A percentile compares a stretch with the other conserved stretches of the same genome.
Conservation (phyloP, 23 red algal genomes). For the Gracilaria domingensis region DNA sequence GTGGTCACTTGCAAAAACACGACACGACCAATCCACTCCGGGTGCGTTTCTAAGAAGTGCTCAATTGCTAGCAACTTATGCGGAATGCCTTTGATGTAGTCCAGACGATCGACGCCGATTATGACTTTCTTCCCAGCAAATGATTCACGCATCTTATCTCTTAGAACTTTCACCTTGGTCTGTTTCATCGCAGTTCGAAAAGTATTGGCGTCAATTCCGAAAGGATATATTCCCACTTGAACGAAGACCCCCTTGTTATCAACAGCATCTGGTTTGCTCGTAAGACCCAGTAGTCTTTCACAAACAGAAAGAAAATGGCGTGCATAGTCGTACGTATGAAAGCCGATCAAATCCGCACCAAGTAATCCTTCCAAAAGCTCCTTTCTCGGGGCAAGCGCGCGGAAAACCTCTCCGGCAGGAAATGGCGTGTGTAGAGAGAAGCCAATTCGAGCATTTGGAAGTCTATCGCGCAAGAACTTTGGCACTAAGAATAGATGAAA, state of each 20-base stretch:
- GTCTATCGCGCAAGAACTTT: slow-evolving; percentile 81
- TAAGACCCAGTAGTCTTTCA: slow-evolving; percentile 80
- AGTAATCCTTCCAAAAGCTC: slow-evolving; percentile 93
- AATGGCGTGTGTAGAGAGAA: slow-evolving; percentile 97
- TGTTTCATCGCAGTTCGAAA: slow-evolving; percentile 84
- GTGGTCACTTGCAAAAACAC: slow-evolving; percentile 91
- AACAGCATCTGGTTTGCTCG: slow-evolving; percentile 80
- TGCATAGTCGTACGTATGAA: slow-evolving; percentile 97
- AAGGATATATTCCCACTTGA: slow-evolving; percentile 92
- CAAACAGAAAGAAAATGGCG: slow-evolving; percentile 92
- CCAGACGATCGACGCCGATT: slow-evolving; percentile 92
- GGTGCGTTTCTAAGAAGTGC: slow-evolving; percentile 86
- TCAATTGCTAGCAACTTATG: slow-evolving; percentile 93
- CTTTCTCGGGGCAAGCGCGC: slow-evolving; percentile 82
- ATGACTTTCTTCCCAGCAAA: slow-evolving; percentile 85
- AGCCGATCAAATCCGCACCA: slow-evolving; percentile 90
- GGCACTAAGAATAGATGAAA: slow-evolving; percentile 94
- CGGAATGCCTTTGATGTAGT: slow-evolving; percentile 92
- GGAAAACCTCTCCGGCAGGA: slow-evolving; percentile 92
- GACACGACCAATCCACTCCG: slow-evolving; percentile 76
- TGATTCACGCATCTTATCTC: slow-evolving; percentile 65
- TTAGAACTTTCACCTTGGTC: slow-evolving; percentile 69
- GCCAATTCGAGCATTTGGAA: slow-evolving; percentile 84
- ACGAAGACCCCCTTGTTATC: slow-evolving; percentile 86
- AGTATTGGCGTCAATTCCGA: slow-evolving; percentile 89